Conservation (phyloP, 306 rosid genomes). For the Cicer bijugum region DNA sequence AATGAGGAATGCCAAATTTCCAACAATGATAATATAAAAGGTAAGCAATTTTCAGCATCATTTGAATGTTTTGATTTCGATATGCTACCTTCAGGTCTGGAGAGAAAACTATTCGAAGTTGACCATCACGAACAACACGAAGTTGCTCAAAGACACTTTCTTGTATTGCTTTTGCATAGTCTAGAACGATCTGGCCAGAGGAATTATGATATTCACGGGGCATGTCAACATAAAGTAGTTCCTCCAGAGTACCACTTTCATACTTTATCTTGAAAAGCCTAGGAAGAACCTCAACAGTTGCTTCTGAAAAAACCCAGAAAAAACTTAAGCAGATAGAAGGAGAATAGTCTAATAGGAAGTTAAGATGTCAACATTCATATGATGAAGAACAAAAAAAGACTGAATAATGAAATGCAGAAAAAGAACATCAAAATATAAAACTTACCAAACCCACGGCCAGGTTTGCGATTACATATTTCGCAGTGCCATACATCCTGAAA, state of each 20-base stretch:
- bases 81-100: slow-evolving; percentile 82
- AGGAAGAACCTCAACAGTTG: slow-evolving; percentile 96
- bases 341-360: slow-evolving; percentile 5
- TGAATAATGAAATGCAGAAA: slow-evolving; percentile 26
- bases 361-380: slow-evolving; percentile 28
- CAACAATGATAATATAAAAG: slow-evolving; percentile 1
- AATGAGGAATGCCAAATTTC: not conserved
- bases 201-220: slow-evolving; percentile 95
- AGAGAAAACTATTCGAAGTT: slow-evolving; percentile 92
- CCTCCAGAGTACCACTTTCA: slow-evolving; percentile 98
- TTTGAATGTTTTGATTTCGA: slow-evolving; percentile 16
- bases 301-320: slow-evolving; percentile 68
- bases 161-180: slow-evolving; percentile 96
- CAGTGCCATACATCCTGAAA: slow-evolving; percentile 99
- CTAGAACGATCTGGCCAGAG: slow-evolving; percentile 94
- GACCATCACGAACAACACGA: slow-evolving; percentile 99
- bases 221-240: slow-evolving; percentile 96
- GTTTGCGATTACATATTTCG: slow-evolving; percentile 95
- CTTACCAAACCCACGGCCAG: slow-evolving; percentile 98
- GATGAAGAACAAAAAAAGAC: slow-evolving; percentile 29
- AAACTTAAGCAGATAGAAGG: slow-evolving; percentile 35
- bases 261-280: slow-evolving; percentile 95
- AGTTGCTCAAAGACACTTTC: slow-evolving; percentile 99
- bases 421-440: slow-evolving; percentile 12
- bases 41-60: slow-evolving; percentile 3